These are phyloP conservation scores for Auriculariales sp. DNA, from an alignment of 768 basidiomycete species.

Conservation along the genomic window DNA sequence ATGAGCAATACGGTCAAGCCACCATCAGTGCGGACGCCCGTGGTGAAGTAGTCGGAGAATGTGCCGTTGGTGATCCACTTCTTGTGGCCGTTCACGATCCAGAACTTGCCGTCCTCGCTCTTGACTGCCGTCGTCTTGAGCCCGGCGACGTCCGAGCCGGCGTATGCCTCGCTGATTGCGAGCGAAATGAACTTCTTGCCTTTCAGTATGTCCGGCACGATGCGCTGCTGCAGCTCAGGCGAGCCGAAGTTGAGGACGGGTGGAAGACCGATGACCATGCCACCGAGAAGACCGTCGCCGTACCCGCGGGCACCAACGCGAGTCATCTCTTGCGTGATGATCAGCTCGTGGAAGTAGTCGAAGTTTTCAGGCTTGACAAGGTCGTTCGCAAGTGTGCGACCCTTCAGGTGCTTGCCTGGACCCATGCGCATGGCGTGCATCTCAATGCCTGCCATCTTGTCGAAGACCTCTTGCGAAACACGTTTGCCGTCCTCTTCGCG, in stretches of 20 bases:
- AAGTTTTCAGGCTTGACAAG: slow-evolving; percentile 65
- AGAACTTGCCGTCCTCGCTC: slow-evolving; percentile 68
- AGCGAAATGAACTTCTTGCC: slow-evolving; percentile 75
- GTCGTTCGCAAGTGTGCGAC: slow-evolving; percentile 59
- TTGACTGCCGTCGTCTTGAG: slow-evolving; percentile 56
- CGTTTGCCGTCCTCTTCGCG: slow-evolving; percentile 87
- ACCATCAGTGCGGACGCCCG: slow-evolving; percentile 19
- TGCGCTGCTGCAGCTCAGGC: slow-evolving; percentile 31
- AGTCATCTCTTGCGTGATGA: slow-evolving; percentile 65
- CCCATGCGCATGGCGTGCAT: slow-evolving; percentile 87
- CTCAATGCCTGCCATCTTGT: slow-evolving; percentile 71
- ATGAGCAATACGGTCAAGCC: slow-evolving; percentile 80
- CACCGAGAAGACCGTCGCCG: slow-evolving; percentile 62
- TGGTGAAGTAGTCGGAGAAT: slow-evolving; percentile 8
- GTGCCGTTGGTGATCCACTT: slow-evolving; percentile 71
- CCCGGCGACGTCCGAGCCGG: slow-evolving; percentile 64
- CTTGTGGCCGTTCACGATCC: slow-evolving; percentile 78
- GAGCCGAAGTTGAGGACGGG: slow-evolving; percentile 71
- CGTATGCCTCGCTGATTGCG: slow-evolving; percentile 82
- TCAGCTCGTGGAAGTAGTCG: slow-evolving; percentile 82
- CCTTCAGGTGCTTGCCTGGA: slow-evolving; percentile 77
- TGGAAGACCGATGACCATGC: slow-evolving; percentile 72
- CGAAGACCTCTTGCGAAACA: slow-evolving; percentile 61
- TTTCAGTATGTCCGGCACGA: slow-evolving; percentile 22
- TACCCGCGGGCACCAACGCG: slow-evolving; percentile 65